Evolutionary conservation across 202 grass and related monocot species (phyloP), one percentile per base, ranked within the genome.

Genomic region (Zoysia matrella): DNA sequence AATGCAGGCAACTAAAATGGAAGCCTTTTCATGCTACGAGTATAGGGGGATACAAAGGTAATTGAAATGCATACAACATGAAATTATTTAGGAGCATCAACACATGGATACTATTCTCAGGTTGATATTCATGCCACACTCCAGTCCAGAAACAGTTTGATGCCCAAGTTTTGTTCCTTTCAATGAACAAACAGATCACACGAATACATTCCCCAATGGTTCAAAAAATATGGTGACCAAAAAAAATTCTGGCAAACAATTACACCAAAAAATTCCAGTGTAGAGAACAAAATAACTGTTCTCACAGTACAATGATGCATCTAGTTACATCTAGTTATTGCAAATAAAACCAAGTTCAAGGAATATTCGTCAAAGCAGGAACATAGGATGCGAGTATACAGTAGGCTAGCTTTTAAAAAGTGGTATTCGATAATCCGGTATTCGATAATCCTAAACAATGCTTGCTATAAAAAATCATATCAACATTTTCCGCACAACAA

Each of bases 401-500:
- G 64, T 71, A 81, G 53, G 80, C 11, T 72, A 60, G 60, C 65
- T 76, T 89, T 76, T 54, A 62, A 45, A 76, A 71, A 71, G 69
- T 60, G 65, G 52, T 67, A 77, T 46, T 52, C 18, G 8, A 76
- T 57, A 67, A 72, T 45, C 65, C 22, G 22, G 22, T 22, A 22
- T 22, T 22, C 22, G 30, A 36, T 36, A 36, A 36, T 36, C 30
- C 64, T 80, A 53, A 39, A 60, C 51, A 69, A 43, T 53, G 8
- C 30, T 60, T 83, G 60, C 15, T 67, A 62, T 82, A 91, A 11
- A 57, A 36, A 62, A 76, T 57, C 52, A 14, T 79, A 78, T 69
- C 77, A 70, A 79, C 70, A 78, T 74, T 74, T 81, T 7, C 60
- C 73, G 86, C 82, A 83, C 78, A 78, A 88, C 68, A 78, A 72